These are phyloP conservation scores for Hymenoscyphus repandus DNA, from an alignment of 2,329 filamentous ascomycete genomes.

Conservation along the genomic window DNA sequence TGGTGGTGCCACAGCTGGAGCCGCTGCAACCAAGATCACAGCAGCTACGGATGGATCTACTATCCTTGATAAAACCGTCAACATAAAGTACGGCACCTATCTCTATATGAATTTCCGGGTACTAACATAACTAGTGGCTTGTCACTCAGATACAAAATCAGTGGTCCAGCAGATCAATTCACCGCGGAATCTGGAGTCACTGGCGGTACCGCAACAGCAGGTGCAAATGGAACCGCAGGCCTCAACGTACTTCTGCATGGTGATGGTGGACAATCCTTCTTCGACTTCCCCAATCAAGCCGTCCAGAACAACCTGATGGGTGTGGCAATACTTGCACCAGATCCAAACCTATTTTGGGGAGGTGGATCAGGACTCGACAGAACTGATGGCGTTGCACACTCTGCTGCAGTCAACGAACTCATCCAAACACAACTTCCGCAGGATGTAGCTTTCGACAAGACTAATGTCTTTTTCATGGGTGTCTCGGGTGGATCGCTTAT, in stretches of 20 bases:
- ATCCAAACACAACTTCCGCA: constrained; percentile 45
- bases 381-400: constrained; percentile 50
- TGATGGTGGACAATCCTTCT: constrained; percentile 55
- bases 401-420: constrained; percentile 50
- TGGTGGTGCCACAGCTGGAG: constrained; percentile 9
- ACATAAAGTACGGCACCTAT: constrained; percentile 41
- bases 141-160: constrained; percentile 50
- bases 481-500: constrained; percentile 50
- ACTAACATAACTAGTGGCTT: constrained; percentile 38
- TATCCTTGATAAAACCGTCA: constrained; percentile 50
- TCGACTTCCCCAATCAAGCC: constrained; percentile 78
- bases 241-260: constrained; percentile 55
- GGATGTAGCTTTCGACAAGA: constrained; percentile 47
- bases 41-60: constrained; percentile 47
- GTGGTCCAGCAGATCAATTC: constrained; percentile 49
- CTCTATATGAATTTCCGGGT: not conserved
- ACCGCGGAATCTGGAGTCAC: constrained; percentile 42
- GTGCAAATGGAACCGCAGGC: constrained; percentile 36
- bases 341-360: constrained; percentile 53
- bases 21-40: constrained; percentile 12
- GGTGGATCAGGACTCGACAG: constrained; percentile 46
- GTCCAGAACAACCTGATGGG: constrained; percentile 72
- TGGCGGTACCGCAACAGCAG: constrained; percentile 35
- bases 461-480: constrained; percentile 51
- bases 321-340: constrained; percentile 60